A percentile compares a stretch with the other conserved stretches of the same genome.
phyloP scores from a whole-genome alignment of 345 rosid species.

The Eucalyptus regnans region DNA sequence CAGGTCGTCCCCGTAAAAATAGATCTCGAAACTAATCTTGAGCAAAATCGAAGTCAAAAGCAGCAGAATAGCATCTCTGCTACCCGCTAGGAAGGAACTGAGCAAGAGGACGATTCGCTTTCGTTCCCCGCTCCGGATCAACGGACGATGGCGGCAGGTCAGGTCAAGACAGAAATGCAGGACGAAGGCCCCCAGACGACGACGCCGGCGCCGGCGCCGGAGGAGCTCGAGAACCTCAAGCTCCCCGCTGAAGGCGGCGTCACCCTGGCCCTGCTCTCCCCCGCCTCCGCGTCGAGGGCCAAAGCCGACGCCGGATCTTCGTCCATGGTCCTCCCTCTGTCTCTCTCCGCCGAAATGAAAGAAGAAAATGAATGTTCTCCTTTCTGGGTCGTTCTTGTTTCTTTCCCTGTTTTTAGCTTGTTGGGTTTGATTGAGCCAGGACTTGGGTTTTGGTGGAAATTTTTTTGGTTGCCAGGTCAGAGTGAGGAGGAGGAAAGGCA shows the following conservation, averaged over 20 bases:
- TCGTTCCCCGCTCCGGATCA: not conserved
- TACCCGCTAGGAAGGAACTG: not conserved
- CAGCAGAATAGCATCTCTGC: not conserved
- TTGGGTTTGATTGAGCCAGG: not conserved
- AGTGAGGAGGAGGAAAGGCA: slow-evolving; percentile 3
- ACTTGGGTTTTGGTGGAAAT: not conserved
- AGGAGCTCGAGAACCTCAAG: not conserved
- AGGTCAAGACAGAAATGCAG: slow-evolving; percentile 1
- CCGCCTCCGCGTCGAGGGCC: not conserved
- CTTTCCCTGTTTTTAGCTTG: not conserved
- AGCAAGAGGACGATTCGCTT: not conserved
- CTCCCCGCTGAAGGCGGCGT: not conserved
- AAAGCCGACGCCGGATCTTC: not conserved
- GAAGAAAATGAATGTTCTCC: not conserved
- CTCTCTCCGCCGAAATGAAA: not conserved
- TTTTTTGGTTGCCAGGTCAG: not conserved
- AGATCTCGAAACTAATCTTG: not conserved
- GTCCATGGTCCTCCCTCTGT: not conserved
- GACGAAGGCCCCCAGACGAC: not conserved
- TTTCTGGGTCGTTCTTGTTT: not conserved
- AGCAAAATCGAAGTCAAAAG: not conserved
- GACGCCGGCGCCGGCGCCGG: not conserved
- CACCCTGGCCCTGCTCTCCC: slow-evolving; percentile 10
- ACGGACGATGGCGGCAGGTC: not conserved
- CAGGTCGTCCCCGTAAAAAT: not conserved